Evolutionary conservation across 768 basidiomycete genomes (phyloP).

Genomic region (Naganishia friedmannii): DNA sequence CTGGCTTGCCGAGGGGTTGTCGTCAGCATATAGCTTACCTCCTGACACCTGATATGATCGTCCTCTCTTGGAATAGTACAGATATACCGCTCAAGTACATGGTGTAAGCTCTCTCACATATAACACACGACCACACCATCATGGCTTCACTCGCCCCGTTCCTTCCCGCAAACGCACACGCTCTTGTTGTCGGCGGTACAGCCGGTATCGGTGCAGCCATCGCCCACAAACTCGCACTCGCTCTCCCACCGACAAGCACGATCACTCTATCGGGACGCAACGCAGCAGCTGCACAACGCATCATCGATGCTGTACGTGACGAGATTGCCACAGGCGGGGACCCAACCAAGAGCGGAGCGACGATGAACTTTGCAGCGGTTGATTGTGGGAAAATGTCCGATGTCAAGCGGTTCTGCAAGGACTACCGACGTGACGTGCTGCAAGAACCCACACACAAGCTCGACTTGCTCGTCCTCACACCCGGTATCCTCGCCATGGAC

Average conservation of each 20-base stretch:
- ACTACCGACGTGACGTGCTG: not conserved
- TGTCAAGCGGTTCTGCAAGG: slow-evolving; percentile 33
- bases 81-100: not conserved
- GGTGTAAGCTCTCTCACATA: not conserved
- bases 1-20: not conserved
- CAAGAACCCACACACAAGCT: slow-evolving; percentile 14
- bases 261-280: slow-evolving; percentile 32
- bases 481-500: slow-evolving; percentile 31
- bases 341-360: not conserved
- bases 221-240: slow-evolving; percentile 21
- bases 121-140: not conserved
- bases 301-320: slow-evolving; percentile 2
- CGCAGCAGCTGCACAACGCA: slow-evolving; percentile 13
- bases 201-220: slow-evolving; percentile 29
- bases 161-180: slow-evolving; percentile 21
- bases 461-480: slow-evolving; percentile 31
- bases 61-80: no score
- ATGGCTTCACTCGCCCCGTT: slow-evolving; percentile 14
- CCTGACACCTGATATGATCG: no score
- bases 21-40: not conserved
- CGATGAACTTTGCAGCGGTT: slow-evolving; percentile 22
- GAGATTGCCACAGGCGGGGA: not conserved
- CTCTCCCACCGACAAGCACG: not conserved
- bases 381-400: slow-evolving; percentile 30
- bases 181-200: slow-evolving; percentile 27